Conservation (phyloP, 768 basidiomycete genomes). For the Podaxis sp. region DNA sequence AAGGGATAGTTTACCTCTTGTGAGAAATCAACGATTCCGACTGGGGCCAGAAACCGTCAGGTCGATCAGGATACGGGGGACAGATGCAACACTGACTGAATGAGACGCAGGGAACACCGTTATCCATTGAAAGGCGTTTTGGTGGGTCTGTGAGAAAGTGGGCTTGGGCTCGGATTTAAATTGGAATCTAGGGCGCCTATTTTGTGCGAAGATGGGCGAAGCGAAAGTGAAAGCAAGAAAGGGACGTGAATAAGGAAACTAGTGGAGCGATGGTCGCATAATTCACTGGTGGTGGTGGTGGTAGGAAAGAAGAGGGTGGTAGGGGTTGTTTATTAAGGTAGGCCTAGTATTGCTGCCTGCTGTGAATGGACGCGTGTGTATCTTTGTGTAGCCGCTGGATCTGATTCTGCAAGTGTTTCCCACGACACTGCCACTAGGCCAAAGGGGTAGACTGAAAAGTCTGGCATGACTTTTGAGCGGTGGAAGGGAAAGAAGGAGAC, state of each 20-base stretch:
- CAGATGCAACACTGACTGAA: conserved; percentile 58
- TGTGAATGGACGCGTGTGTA: conserved; percentile 12
- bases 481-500: not conserved
- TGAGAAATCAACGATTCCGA: conserved; percentile 81
- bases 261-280: not conserved
- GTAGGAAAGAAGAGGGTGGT: not conserved
- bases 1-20: conserved; percentile 52
- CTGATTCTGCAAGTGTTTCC: conserved; percentile 7
- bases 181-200: conserved; percentile 15
- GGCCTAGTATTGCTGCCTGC: not conserved
- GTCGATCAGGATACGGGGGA: conserved; percentile 10
- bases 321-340: conserved; percentile 1
- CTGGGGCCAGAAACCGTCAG: conserved; percentile 32
- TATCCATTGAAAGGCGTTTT: conserved; percentile 36
- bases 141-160: conserved; percentile 17
- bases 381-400: conserved; percentile 7
- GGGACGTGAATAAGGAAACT: not conserved
- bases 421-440: conserved; percentile 7
- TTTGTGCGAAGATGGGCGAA: not conserved
- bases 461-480: not conserved
- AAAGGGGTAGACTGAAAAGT: not conserved
- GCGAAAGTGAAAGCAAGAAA: conserved; percentile 13
- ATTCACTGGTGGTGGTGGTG: not conserved
- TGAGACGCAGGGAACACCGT: conserved; percentile 61
- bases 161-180: conserved; percentile 17